Evolutionary conservation across 1,139 yeast genomes (phyloP).

Genomic region (Blastobotrys persicus): DNA sequence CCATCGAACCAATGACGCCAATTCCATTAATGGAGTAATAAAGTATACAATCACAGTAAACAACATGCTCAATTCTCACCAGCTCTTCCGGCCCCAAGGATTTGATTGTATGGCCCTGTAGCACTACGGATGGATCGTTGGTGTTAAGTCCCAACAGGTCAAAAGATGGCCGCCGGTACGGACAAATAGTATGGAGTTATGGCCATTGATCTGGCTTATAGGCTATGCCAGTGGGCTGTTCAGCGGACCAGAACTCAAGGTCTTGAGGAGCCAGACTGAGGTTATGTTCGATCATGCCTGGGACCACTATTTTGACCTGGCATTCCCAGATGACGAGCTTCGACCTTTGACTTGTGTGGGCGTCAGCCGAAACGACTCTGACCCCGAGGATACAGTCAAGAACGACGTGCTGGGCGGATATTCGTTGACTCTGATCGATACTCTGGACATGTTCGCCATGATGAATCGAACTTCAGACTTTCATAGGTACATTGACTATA

Average conservation of each 20-base stretch:
- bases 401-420: conserved; percentile 88
- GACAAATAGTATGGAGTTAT: not conserved
- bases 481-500: conserved; percentile 47
- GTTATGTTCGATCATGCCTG: conserved; percentile 72
- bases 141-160: not conserved
- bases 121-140: too few relatives aligned
- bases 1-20: too few relatives aligned
- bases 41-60: too few relatives aligned
- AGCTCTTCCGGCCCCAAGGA: too few relatives aligned
- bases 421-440: conserved; percentile 73
- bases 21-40: too few relatives aligned
- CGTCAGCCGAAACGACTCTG: conserved; percentile 57
- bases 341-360: conserved; percentile 71
- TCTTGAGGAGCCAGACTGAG: conserved; percentile 45
- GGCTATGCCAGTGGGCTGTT: conserved; percentile 1
- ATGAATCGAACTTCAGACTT: conserved; percentile 63
- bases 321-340: conserved; percentile 83
- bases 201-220: not conserved
- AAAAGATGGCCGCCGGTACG: not conserved
- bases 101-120: too few relatives aligned
- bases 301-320: conserved; percentile 64
- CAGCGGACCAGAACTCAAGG: conserved; percentile 8
- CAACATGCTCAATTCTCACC: too few relatives aligned
- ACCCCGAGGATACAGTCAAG: conserved; percentile 54
- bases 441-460: conserved; percentile 73